Evolutionary conservation across 2,329 filamentous ascomycete species (phyloP), one percentile per base, ranked within the genome.

Genomic region (Orbilia oligospora): DNA sequence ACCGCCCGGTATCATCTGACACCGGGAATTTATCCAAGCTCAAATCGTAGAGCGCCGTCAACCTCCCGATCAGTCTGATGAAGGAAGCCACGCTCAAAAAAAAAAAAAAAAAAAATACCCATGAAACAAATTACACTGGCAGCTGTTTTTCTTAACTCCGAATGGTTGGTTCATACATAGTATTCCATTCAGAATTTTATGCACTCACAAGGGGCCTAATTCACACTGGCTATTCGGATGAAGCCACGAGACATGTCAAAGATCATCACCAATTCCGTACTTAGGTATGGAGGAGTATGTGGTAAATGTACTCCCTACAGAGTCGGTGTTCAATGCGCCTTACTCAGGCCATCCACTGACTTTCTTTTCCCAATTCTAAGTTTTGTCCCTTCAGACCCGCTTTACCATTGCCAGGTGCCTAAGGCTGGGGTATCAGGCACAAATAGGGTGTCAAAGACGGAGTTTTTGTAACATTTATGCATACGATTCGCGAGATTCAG

Each of bases 141-240:
- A 71, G 61, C 61, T 61, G 38, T 61, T 67, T 68, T 27, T 46
- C 51, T 68, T 77, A 77, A 67, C 58, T 77, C 73, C 73, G 67
- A 44, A 63, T 41, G 30, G 58, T 66, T 58, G 71, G 33, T 44
- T 58, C 61, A 27, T 33, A 3, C 3, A 30, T 30, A 30, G 27
- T 30, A 53, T 67, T 44, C 36, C 66, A 38, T 66, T 46, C 18
- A 61, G 36, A 61, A 71, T 61, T 71, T 70, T 64, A 78, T 78
- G 75, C 75, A 72, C 68, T 68, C 55, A 65, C 75, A 78, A 71
- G 68, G 75, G 75, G 63, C 44, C 56, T 22, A 63, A 71, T 71
- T 53, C 73, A 61, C 68, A 72, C 55, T 51, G 61, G 61, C 61
- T 72, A 41, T 55, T 55, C 33, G 65, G 65, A 66, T 30, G 58